A percentile compares a stretch with the other conserved stretches of the same genome.
Evolutionary conservation across 371 early-diverging fungal species (phyloP).

Genomic region (Haplosporangium sp.): DNA sequence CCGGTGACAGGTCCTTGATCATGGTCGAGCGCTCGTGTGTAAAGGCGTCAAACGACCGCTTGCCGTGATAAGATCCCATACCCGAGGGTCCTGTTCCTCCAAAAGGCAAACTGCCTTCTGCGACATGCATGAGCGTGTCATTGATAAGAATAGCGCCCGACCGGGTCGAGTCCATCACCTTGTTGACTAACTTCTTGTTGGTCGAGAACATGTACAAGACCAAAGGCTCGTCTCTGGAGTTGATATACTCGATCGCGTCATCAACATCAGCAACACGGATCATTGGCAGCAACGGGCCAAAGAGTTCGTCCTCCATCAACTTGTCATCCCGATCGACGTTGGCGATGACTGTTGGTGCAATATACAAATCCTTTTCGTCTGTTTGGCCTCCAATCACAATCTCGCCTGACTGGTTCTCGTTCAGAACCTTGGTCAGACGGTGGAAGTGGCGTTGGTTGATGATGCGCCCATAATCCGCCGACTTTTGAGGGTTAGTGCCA

Average conservation of each 20-base stretch:
- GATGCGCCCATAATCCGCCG: constrained; percentile 75
- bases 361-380: constrained; percentile 68
- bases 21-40: constrained; percentile 74
- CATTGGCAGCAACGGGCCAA: constrained; percentile 91
- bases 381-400: constrained; percentile 64
- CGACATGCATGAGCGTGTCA: constrained; percentile 79
- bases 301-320: constrained; percentile 82
- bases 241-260: constrained; percentile 78
- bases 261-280: constrained; percentile 75
- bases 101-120: constrained; percentile 82
- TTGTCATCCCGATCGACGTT: constrained; percentile 62
- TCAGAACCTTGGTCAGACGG: constrained; percentile 72
- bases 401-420: constrained; percentile 61
- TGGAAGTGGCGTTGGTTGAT: constrained; percentile 78
- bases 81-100: constrained; percentile 95
- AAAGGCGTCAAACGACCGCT: constrained; percentile 79
- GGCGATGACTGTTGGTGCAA: constrained; percentile 74
- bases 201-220: constrained; percentile 70
- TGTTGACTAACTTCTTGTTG: constrained; percentile 50
- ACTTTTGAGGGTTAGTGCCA: constrained; percentile 62
- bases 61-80: constrained; percentile 89
- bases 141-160: constrained; percentile 87
- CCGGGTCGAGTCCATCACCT: constrained; percentile 69
- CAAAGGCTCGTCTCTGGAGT: constrained; percentile 74
- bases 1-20: constrained; percentile 61